phyloP scores from a whole-genome alignment of 2,329 filamentous ascomycete species.

The Magnaporthales sp. region DNA sequence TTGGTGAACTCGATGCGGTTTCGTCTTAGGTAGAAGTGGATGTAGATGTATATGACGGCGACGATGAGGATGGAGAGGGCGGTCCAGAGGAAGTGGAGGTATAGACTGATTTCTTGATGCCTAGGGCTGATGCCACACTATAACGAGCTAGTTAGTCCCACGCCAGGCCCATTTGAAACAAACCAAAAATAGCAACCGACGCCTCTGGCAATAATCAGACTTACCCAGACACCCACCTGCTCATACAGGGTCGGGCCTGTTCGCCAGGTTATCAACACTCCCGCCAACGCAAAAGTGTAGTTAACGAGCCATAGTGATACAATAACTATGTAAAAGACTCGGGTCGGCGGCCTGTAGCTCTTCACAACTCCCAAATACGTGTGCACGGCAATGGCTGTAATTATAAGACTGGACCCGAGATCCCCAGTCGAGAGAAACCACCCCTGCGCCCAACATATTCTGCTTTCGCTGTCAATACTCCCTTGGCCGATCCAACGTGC shows the following conservation, averaged over 20 bases:
- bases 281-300: conserved; percentile 47
- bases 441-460: conserved; percentile 54
- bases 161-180: too few species aligned
- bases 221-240: conserved; percentile 55
- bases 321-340: conserved; percentile 40
- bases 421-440: conserved; percentile 61
- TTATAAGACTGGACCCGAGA: conserved; percentile 57
- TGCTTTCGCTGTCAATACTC: conserved; percentile 43
- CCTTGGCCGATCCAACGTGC: conserved; percentile 46
- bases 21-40: conserved; percentile 28
- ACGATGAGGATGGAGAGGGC: conserved; percentile 33
- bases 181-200: background rate
- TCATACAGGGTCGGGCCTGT: conserved; percentile 44
- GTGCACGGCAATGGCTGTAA: conserved; percentile 56
- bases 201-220: conserved; percentile 15
- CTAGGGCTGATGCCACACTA: conserved; percentile 56
- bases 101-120: conserved; percentile 45
- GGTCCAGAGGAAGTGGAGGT: conserved; percentile 58
- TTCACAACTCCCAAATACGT: conserved; percentile 56
- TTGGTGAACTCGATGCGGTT: conserved; percentile 22
- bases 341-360: conserved; percentile 40
- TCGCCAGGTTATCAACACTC: conserved; percentile 32
- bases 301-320: conserved; percentile 47
- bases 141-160: background rate
- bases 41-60: conserved; percentile 27